These are phyloP conservation scores for Lodderomyces metapsilosis DNA, from an alignment of 1,139 yeast genomes.

Conservation along the genomic window DNA sequence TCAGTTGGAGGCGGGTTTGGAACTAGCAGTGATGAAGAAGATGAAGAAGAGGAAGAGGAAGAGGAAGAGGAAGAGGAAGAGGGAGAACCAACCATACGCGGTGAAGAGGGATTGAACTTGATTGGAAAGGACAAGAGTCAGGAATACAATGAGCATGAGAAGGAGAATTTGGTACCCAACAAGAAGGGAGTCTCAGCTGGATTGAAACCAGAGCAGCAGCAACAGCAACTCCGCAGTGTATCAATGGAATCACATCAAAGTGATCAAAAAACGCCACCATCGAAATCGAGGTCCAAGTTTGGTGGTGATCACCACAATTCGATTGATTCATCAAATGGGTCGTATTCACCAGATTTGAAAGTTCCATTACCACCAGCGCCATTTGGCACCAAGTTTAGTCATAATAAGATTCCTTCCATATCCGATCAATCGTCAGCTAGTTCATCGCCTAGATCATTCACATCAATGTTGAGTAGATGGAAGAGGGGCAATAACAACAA, in stretches of 20 bases:
- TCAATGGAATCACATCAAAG: not conserved
- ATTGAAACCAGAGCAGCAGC: not conserved
- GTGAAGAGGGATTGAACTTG: constrained; percentile 2
- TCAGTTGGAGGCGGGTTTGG: constrained; percentile 32
- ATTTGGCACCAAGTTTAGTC: constrained; percentile 23
- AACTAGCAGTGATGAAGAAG: constrained; percentile 29
- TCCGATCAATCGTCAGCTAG: constrained; percentile 20
- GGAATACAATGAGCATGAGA: constrained; percentile 10
- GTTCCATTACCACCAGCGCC: constrained; percentile 15
- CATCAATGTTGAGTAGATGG: constrained; percentile 30
- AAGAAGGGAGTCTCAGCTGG: constrained; percentile 1
- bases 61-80: constrained; percentile 10
- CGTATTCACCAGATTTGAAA: constrained; percentile 4
- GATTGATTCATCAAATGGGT: not conserved
- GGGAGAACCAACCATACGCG: constrained; percentile 4
- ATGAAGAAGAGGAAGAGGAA: constrained; percentile 17
- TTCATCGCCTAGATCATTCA: constrained; percentile 34
- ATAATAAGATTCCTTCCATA: constrained; percentile 26
- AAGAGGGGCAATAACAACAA: constrained; percentile 7
- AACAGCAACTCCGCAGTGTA: constrained; percentile 2
- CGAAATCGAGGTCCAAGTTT: constrained; percentile 5
- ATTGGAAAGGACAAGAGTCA: constrained; percentile 23
- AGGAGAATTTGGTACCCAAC: constrained; percentile 8
- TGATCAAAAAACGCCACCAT: constrained; percentile 3
- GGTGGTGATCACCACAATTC: constrained; percentile 4